Evolutionary conservation across 2,329 filamentous ascomycete genomes (phyloP), one percentile per base, ranked within the genome.

Genomic region (Metarhizium robertsii): DNA sequence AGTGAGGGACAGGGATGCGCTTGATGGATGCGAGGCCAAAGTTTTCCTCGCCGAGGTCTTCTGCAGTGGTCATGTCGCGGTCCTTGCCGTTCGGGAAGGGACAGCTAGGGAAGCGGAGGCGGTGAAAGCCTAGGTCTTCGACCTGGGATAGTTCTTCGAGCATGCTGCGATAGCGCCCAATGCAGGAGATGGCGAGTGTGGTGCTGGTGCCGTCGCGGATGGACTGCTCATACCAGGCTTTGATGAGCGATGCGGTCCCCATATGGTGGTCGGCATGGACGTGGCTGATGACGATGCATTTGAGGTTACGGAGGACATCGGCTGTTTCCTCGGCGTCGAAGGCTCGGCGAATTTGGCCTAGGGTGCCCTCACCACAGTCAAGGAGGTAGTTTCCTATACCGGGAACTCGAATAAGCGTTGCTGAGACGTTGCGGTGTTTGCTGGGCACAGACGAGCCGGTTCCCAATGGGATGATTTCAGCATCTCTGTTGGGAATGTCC

Each of bases 221-320:
- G 45, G 73, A 79, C 59, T 72, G 73, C 47, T 84, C 78, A 54
- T 89, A 84, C 89, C 91, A 96, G 6, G 88, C 88, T 64, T 82
- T 85, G 65, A 97, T 83, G n/a, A 97, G 75, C 6, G 85, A 81
- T n/a, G 83, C 78, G 1, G 85, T 88, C 32, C 94, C 94, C 20
- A 99, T 80, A 66, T 97, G 94, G 71, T 99, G 94, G 72, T 99
- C 94, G 4, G 94, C 94, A 70, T 99, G 94, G 59, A 95, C 76
- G 72, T 99, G 94, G 69, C 90, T 95, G 71, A 99, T 94, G 84
- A 90, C 95, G 59, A 99, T 86, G 61, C 84, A 82, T 54, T 85
- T 86, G 47, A 99, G 76, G 59, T 95, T 85, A 57, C 76, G 79
- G n/a, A 99, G 75, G 13, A 96, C 78, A n/a, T 85, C 77, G 32